phyloP scores from a whole-genome alignment of 169 alveolate genomes.

The Ophryocystis elektroscirrha region DNA sequence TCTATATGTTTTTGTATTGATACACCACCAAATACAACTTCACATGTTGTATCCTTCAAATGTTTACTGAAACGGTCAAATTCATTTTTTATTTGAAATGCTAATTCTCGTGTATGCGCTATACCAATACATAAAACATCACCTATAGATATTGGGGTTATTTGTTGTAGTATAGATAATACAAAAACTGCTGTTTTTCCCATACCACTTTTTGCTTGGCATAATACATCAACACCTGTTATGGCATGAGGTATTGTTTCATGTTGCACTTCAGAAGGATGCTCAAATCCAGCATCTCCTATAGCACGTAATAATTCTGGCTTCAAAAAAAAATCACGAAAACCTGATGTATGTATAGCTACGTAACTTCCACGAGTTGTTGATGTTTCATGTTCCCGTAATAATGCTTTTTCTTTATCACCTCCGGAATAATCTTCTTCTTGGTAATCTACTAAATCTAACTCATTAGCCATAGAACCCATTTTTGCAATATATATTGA shows the following conservation, averaged over 20 bases:
- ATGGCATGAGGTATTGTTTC: conserved; percentile 32
- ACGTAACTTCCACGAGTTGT: no score
- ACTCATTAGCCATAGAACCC: no score
- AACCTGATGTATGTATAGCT: no score
- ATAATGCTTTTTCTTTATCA: no score
- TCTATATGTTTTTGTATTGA: conserved; percentile 71
- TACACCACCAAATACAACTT: conserved; percentile 93
- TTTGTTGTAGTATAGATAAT: no score
- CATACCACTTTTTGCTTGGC: conserved; percentile 33
- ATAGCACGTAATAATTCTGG: conserved; percentile 30
- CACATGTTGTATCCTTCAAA: conserved; percentile 70
- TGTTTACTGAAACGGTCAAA: conserved; percentile 83
- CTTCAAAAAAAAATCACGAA: no score
- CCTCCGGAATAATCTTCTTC: no score
- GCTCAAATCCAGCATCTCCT: conserved; percentile 28
- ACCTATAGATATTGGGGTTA: no score
- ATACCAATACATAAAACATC: no score
- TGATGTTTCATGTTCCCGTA: no score
- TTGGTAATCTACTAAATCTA: no score
- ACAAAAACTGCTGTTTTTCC: conserved; percentile 41
- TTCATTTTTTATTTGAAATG: conserved; percentile 94
- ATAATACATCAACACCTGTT: conserved; percentile 31
- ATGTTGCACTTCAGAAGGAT: conserved; percentile 32
- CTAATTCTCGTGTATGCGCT: conserved; percentile 99
- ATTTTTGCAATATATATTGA: no score